These are phyloP conservation scores for Hymenoscyphus infarciens DNA, from an alignment of 2,329 filamentous ascomycete genomes.

Conservation along the genomic window DNA sequence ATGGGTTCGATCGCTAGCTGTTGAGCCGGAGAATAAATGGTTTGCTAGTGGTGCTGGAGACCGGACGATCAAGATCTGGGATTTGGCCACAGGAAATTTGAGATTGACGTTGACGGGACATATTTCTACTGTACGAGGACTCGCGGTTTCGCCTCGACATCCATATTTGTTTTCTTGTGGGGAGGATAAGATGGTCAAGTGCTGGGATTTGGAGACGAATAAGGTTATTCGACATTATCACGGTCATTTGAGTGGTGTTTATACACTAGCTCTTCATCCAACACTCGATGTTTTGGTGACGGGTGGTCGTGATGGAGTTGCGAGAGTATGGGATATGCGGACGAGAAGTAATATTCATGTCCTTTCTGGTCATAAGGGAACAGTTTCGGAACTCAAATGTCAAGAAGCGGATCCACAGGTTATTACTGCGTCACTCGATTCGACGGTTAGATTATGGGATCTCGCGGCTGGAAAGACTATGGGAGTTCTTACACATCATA, in stretches of 20 bases:
- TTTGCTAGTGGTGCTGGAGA: conserved; percentile 95
- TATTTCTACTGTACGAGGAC: conserved; percentile 86
- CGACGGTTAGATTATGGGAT: conserved; percentile 90
- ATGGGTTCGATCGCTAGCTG: conserved; percentile 85
- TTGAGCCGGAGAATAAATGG: conserved; percentile 96
- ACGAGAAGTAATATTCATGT: conserved; percentile 96
- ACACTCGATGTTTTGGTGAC: conserved; percentile 93
- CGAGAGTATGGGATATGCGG: conserved; percentile 97
- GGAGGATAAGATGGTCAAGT: conserved; percentile 99
- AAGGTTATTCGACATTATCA: conserved; percentile 98
- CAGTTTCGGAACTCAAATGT: conserved; percentile 83
- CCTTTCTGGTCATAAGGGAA: conserved; percentile 83
- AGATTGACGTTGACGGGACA: conserved; percentile 87
- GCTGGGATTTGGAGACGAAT: conserved; percentile 99
- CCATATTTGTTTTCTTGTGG: conserved; percentile 97
- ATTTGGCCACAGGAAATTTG: conserved; percentile 82
- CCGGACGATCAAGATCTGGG: conserved; percentile 98
- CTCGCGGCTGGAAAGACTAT: conserved; percentile 94
- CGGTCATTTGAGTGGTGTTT: conserved; percentile 93
- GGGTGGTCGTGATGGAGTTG: conserved; percentile 89
- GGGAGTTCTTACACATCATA: conserved; percentile 95
- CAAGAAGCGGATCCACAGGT: conserved; percentile 97
- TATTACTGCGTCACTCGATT: conserved; percentile 88
- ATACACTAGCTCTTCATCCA: conserved; percentile 88
- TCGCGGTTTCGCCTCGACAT: conserved; percentile 89